These are phyloP conservation scores for Parietaria judaica DNA, from an alignment of 306 rosid genomes.

Conservation along the genomic window DNA sequence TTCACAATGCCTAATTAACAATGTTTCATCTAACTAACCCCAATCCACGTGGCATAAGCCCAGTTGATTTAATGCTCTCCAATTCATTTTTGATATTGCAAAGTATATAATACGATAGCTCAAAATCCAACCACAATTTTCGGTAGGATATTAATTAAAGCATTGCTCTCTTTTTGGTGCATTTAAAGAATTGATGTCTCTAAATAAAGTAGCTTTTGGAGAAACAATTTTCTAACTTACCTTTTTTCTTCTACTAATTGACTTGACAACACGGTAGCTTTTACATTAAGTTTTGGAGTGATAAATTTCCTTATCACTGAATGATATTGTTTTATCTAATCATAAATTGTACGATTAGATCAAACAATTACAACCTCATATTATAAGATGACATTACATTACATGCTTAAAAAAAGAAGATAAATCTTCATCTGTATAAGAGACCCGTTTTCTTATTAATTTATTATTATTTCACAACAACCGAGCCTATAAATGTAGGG, in stretches of 20 bases:
- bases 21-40: constrained; percentile 9
- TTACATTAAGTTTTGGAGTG: no score
- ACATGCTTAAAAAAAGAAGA: no score
- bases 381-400: no score
- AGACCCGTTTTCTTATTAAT: no score
- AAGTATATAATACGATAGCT: neutral
- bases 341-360: no score
- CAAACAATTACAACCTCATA: no score
- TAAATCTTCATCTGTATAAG: no score
- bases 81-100: neutral
- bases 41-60: constrained; percentile 9
- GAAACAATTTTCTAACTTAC: neutral
- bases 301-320: no score
- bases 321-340: no score
- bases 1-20: constrained; percentile 14
- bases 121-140: constrained; percentile 7
- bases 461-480: no score
- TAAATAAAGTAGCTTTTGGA: neutral
- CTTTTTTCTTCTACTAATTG: neutral
- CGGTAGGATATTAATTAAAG: constrained; percentile 7
- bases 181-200: neutral
- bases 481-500: no score
- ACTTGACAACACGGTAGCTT: neutral
- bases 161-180: constrained; percentile 12
- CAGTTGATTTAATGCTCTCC: neutral